Evolutionary conservation across 140 eudicot genomes (phyloP).

Genomic region (Oenanthe javanica): DNA sequence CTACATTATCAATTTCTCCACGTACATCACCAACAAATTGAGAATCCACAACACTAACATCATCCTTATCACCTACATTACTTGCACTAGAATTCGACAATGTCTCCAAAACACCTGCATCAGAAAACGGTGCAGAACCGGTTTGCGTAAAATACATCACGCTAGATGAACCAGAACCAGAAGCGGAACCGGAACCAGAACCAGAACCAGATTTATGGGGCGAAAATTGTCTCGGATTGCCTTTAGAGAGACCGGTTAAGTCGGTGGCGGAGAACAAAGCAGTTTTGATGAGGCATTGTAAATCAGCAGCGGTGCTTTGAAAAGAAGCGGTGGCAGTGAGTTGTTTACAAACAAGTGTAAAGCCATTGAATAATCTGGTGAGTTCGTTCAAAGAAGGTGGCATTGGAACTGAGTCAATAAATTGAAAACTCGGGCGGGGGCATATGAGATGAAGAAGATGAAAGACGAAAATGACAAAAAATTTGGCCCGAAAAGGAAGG

Average conservation of each 20-base stretch:
- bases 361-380: conserved; percentile 45
- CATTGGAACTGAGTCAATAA: conserved; percentile 9
- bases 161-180: conserved; percentile 13
- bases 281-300: conserved; percentile 43
- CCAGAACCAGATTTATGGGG: background rate
- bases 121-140: background rate
- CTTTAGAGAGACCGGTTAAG: conserved; percentile 61
- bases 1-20: conserved; percentile 13
- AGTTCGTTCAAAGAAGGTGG: conserved; percentile 35
- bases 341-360: conserved; percentile 59
- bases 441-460: background rate
- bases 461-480: background rate
- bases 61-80: background rate
- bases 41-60: background rate
- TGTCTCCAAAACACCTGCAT: background rate
- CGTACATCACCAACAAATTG: background rate
- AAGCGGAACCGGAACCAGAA: background rate
- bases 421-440: background rate
- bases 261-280: conserved; percentile 57
- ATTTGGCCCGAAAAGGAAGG: background rate
- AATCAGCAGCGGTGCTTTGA: conserved; percentile 6
- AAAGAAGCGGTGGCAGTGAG: conserved; percentile 9
- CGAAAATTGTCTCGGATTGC: conserved; percentile 27
- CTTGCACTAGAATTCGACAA: background rate
- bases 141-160: conserved; percentile 33